A percentile compares a stretch with the other conserved stretches of the same genome.
Evolutionary conservation across 192 early-diverging fungal genomes (phyloP).

Genomic region (Dispira parvispora): DNA sequence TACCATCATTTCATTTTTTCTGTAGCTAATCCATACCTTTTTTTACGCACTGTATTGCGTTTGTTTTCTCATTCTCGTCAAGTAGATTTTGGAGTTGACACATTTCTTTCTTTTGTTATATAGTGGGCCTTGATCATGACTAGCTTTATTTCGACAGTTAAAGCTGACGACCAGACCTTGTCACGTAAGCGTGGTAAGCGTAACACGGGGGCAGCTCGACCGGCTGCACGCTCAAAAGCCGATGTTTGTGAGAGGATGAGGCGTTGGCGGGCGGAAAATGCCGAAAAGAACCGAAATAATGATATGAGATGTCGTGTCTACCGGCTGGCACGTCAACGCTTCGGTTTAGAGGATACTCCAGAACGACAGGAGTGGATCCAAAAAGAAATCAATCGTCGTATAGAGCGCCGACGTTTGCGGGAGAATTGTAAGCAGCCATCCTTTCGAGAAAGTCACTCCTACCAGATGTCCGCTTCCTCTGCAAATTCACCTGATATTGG

Average conservation of each 20-base stretch:
- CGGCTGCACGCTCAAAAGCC: constrained; percentile 19
- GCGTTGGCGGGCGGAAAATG: constrained; percentile 28
- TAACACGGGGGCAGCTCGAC: no score
- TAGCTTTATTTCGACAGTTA: no score
- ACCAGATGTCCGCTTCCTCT: neutral
- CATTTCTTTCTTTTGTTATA: no score
- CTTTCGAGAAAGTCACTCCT: no score
- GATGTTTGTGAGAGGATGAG: constrained; percentile 34
- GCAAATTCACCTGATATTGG: neutral
- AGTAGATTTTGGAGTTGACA: no score
- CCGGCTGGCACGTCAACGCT: constrained; percentile 38
- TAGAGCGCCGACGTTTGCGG: constrained; percentile 24
- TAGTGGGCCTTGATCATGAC: no score
- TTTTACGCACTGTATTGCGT: no score
- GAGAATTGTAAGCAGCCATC: constrained; percentile 22
- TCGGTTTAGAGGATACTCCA: constrained; percentile 37
- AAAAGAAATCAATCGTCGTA: constrained; percentile 37
- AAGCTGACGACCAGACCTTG: no score
- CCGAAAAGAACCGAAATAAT: constrained; percentile 39
- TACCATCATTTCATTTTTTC: no score
- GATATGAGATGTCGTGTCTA: constrained; percentile 60
- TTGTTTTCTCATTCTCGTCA: no score
- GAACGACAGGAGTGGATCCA: constrained; percentile 47
- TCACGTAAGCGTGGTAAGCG: no score
- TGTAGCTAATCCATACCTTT: no score